These are phyloP conservation scores for Alternaria infectoria DNA, from an alignment of 2,329 filamentous ascomycete genomes.

Conservation along the genomic window DNA sequence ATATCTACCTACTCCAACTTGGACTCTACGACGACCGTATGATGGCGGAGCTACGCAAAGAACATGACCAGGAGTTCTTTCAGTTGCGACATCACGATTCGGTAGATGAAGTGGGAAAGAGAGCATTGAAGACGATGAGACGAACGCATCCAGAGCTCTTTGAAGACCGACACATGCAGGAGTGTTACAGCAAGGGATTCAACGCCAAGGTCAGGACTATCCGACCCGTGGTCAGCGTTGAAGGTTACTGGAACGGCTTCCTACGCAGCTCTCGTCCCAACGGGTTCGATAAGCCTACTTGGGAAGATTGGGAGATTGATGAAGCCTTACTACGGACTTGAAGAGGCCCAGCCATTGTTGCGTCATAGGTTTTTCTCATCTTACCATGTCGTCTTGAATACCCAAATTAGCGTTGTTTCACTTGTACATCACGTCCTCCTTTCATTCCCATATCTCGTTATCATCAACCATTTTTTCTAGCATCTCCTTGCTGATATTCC, in stretches of 20 bases:
- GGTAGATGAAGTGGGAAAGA: slow-evolving; percentile 69
- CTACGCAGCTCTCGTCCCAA: slow-evolving; percentile 59
- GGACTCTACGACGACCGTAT: slow-evolving; percentile 63
- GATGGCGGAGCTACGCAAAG: slow-evolving; percentile 58
- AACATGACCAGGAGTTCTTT: slow-evolving; percentile 62
- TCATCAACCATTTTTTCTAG: neutral
- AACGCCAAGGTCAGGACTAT: slow-evolving; percentile 57
- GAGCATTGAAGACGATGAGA: slow-evolving; percentile 63
- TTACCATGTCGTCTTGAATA: neutral
- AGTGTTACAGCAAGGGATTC: slow-evolving; percentile 56
- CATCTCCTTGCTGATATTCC: neutral
- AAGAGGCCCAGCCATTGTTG: neutral
- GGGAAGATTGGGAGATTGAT: slow-evolving; percentile 55
- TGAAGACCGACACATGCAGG: slow-evolving; percentile 54
- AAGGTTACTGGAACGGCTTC: slow-evolving; percentile 58
- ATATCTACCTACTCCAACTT: slow-evolving; percentile 67
- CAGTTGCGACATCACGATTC: slow-evolving; percentile 66
- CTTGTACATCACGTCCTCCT: neutral
- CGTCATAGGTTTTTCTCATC: neutral
- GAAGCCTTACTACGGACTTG: slow-evolving; percentile 43
- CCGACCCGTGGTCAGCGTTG: slow-evolving; percentile 54
- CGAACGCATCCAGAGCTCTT: slow-evolving; percentile 63
- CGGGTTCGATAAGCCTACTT: slow-evolving; percentile 57
- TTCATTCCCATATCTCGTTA: neutral
- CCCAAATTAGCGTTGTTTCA: neutral